Conservation (phyloP, 148 eudicot species). For the Spergularia bocconei region DNA sequence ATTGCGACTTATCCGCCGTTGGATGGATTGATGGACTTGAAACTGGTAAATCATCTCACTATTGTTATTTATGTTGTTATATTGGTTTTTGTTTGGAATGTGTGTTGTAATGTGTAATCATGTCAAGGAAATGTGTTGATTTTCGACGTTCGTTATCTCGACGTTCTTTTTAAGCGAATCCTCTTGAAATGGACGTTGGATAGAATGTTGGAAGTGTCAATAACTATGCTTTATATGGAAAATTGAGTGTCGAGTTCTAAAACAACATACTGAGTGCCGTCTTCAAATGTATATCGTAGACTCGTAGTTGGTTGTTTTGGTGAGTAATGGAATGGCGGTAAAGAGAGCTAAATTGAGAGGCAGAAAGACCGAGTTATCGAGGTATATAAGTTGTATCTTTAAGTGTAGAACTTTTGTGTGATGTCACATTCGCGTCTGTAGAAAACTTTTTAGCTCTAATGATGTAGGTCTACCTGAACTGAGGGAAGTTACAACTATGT, state of each 20-base stretch:
- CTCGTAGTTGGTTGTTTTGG: not conserved
- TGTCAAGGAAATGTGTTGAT: not conserved
- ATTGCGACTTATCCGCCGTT: slow-evolving; percentile 79
- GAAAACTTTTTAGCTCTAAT: not conserved
- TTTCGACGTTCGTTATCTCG: too few species aligned
- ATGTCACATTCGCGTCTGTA: not conserved
- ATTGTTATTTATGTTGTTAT: not conserved
- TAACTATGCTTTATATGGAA: not conserved
- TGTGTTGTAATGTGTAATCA: not conserved
- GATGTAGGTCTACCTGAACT: not conserved
- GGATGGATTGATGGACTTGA: slow-evolving; percentile 72
- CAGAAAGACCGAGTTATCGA: not conserved
- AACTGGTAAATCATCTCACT: slow-evolving; percentile 50
- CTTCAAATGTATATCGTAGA: not conserved
- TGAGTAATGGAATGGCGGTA: not conserved
- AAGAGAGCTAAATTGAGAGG: not conserved
- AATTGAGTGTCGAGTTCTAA: not conserved
- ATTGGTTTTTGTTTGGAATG: not conserved
- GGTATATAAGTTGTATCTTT: too few species aligned
- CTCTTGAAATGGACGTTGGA: not conserved
- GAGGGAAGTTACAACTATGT: too few species aligned
- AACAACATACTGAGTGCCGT: too few species aligned
- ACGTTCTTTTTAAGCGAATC: not conserved
- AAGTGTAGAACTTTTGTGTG: not conserved
- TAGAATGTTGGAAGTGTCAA: not conserved